phyloP scores from a whole-genome alignment of 2,329 filamentous ascomycete species.

The Hymenoscyphus scutula region DNA sequence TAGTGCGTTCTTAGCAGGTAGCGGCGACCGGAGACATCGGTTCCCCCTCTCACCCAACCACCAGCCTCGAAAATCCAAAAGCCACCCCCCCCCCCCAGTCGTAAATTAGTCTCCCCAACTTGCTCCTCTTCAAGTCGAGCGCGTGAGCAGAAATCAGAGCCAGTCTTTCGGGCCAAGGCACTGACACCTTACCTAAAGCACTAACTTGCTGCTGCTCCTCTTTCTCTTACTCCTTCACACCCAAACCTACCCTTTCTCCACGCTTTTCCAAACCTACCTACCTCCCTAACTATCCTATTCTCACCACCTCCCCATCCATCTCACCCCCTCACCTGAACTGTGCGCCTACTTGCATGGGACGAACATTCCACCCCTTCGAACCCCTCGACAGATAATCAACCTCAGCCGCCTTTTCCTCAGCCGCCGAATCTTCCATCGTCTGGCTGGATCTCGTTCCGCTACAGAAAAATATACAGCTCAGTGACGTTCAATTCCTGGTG shows the following conservation, averaged over 20 bases:
- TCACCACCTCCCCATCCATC: constrained; percentile 7
- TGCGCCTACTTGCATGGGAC: constrained; percentile 12
- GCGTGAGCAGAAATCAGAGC: constrained; percentile 34
- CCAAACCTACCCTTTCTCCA: constrained; percentile 12
- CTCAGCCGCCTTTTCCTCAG: constrained; percentile 12
- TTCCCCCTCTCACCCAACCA: constrained; percentile 26
- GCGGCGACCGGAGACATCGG: constrained; percentile 16
- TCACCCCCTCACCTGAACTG: constrained; percentile 5
- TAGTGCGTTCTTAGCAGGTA: no score
- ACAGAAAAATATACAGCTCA: constrained; percentile 22
- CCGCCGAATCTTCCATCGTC: constrained; percentile 24
- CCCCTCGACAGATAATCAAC: constrained; percentile 15
- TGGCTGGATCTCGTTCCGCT: constrained; percentile 21
- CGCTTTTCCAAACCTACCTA: constrained; percentile 10
- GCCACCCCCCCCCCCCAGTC: constrained; percentile 18
- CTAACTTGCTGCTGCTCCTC: constrained; percentile 13
- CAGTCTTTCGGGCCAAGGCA: constrained; percentile 35
- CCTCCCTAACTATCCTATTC: constrained; percentile 7
- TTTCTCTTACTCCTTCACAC: constrained; percentile 27
- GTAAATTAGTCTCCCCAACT: constrained; percentile 29
- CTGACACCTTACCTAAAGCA: constrained; percentile 24
- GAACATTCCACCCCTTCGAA: constrained; percentile 19
- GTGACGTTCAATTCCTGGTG: constrained; percentile 24
- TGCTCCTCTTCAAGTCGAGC: constrained; percentile 35
- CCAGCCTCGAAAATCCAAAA: constrained; percentile 17